These are phyloP conservation scores for Azolla pinnata DNA, from an alignment of 75 land plant species.

Conservation along the genomic window DNA sequence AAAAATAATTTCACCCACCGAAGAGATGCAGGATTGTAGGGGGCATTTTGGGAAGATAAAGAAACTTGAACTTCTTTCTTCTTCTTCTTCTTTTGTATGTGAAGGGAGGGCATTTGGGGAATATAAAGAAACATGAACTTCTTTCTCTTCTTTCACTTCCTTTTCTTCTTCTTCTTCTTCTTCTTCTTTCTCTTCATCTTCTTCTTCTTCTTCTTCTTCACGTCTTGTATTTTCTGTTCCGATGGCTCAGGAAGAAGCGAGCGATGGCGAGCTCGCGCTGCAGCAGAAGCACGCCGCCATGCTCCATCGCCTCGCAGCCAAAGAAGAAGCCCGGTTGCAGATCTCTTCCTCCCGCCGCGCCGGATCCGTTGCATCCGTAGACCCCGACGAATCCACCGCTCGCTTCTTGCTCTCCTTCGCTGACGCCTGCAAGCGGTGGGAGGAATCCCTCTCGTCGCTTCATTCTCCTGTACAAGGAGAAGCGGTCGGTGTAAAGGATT, in stretches of 20 bases:
- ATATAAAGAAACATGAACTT: no score
- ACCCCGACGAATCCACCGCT: conserved; percentile 32
- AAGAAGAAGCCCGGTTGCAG: conserved; percentile 16
- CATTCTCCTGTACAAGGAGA: not conserved
- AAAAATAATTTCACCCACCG: no score
- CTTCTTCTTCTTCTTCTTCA: not conserved
- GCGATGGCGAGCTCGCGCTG: conserved; percentile 8
- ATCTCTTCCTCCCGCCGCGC: conserved; percentile 19
- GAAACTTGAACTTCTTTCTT: no score
- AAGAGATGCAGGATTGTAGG: no score
- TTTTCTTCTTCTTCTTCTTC: no score
- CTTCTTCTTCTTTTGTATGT: no score
- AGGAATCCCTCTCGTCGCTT: conserved; percentile 13
- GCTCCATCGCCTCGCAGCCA: conserved; percentile 37
- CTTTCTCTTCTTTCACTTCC: no score
- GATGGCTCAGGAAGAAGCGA: no score
- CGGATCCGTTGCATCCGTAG: conserved; percentile 17
- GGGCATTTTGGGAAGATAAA: no score
- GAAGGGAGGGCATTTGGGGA: no score
- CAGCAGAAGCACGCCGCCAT: conserved; percentile 35
- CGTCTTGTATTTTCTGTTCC: not conserved
- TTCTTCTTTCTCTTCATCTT: no score
- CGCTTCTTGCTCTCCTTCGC: conserved; percentile 48
- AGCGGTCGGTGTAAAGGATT: conserved; percentile 2
- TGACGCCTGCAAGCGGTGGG: conserved; percentile 32